phyloP scores from a whole-genome alignment of 1,139 yeast species.

The Pichia sp. region DNA sequence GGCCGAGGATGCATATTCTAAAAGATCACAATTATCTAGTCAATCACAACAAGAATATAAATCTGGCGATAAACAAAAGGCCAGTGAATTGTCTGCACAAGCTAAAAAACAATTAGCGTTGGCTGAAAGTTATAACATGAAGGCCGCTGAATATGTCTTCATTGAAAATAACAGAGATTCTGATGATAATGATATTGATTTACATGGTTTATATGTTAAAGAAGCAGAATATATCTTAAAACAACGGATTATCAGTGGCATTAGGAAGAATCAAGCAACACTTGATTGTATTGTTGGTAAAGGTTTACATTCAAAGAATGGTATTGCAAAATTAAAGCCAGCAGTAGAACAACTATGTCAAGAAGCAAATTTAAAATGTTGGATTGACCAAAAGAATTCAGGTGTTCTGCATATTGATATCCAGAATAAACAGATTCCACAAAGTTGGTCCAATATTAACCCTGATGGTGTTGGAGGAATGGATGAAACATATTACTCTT shows the following conservation, averaged over 20 bases:
- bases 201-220: slow-evolving; percentile 85
- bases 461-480: slow-evolving; percentile 29
- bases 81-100: slow-evolving; percentile 65
- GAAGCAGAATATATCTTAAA: slow-evolving; percentile 80
- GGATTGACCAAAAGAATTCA: slow-evolving; percentile 61
- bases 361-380: slow-evolving; percentile 53
- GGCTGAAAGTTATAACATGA: slow-evolving; percentile 64
- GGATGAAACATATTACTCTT: slow-evolving; percentile 23
- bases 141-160: slow-evolving; percentile 90
- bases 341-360: slow-evolving; percentile 75
- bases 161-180: slow-evolving; percentile 84
- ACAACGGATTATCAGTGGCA: slow-evolving; percentile 62
- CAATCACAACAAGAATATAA: slow-evolving; percentile 75
- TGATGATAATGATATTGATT: slow-evolving; percentile 76
- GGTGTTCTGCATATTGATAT: slow-evolving; percentile 78
- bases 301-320: slow-evolving; percentile 76
- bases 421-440: slow-evolving; percentile 43
- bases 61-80: slow-evolving; percentile 63
- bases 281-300: slow-evolving; percentile 84
- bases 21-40: slow-evolving; percentile 48
- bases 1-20: slow-evolving; percentile 63
- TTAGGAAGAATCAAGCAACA: slow-evolving; percentile 49
- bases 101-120: slow-evolving; percentile 52
- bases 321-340: slow-evolving; percentile 83
- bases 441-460: slow-evolving; percentile 37